Evolutionary conservation across 257 asterid species (phyloP).

Genomic region (Solanum medicagineum): DNA sequence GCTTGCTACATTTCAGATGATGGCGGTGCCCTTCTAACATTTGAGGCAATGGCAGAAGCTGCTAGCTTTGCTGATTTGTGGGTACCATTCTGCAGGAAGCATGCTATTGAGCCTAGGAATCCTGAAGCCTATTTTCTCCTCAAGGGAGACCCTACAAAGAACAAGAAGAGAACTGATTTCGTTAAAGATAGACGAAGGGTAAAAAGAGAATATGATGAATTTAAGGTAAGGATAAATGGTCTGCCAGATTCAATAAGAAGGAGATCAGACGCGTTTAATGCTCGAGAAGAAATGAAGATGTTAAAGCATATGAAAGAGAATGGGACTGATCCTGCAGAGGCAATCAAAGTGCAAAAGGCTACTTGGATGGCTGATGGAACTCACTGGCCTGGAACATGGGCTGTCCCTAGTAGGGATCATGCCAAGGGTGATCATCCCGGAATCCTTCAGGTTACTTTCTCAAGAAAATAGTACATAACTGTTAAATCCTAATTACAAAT

Average conservation of each 20-base stretch:
- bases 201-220: constrained; percentile 32
- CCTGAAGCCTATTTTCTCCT: constrained; percentile 23
- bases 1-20: constrained; percentile 34
- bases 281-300: constrained; percentile 32
- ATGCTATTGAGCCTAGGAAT: constrained; percentile 28
- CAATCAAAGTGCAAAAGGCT: constrained; percentile 18
- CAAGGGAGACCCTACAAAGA: constrained; percentile 28
- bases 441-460: constrained; percentile 18
- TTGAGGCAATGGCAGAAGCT: constrained; percentile 40
- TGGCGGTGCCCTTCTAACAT: constrained; percentile 31
- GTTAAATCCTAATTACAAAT: background rate
- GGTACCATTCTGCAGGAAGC: constrained; percentile 33
- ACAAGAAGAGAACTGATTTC: constrained; percentile 24
- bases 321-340: constrained; percentile 18
- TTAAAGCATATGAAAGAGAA: constrained; percentile 28
- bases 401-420: constrained; percentile 10
- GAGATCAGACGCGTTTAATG: constrained; percentile 28
- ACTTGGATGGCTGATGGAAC: constrained; percentile 43
- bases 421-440: constrained; percentile 32
- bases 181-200: constrained; percentile 26
- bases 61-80: constrained; percentile 31
- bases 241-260: constrained; percentile 22
- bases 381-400: constrained; percentile 36
- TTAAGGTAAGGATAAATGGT: constrained; percentile 26
- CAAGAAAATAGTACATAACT: background rate